phyloP scores from a whole-genome alignment of 768 basidiomycete genomes.

The Kwoniella dendrophila region DNA sequence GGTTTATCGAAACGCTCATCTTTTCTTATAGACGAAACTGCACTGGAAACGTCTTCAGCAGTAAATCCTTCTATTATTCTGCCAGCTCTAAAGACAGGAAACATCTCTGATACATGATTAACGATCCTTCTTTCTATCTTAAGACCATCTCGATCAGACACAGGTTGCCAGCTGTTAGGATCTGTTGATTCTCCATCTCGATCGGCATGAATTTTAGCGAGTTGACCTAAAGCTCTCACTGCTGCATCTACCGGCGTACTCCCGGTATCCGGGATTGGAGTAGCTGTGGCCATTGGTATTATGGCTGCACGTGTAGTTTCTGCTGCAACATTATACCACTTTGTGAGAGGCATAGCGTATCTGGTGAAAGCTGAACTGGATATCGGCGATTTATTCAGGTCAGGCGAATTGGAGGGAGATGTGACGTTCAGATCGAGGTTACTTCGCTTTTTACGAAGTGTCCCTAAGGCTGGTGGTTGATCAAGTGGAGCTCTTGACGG shows the following conservation, averaged over 20 bases:
- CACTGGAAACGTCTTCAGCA: constrained; percentile 81
- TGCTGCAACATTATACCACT: constrained; percentile 46
- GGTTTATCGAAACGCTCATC: constrained; percentile 75
- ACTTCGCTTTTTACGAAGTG: constrained; percentile 46
- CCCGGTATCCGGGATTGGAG: constrained; percentile 23
- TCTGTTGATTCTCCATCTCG: constrained; percentile 59
- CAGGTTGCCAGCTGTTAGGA: constrained; percentile 70
- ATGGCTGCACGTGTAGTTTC: constrained; percentile 49
- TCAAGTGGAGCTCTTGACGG: constrained; percentile 86
- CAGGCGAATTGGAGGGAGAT: background rate
- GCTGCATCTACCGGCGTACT: constrained; percentile 58
- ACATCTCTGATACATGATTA: constrained; percentile 72
- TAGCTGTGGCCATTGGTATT: constrained; percentile 42
- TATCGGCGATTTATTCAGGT: constrained; percentile 57
- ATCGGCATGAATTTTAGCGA: constrained; percentile 69
- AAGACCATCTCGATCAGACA: constrained; percentile 72
- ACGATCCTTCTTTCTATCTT: constrained; percentile 74
- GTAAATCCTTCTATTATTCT: constrained; percentile 92
- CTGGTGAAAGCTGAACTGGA: constrained; percentile 31
- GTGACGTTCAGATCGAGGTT: constrained; percentile 31
- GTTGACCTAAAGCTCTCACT: constrained; percentile 76
- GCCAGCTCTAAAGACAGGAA: constrained; percentile 83
- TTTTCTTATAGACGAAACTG: constrained; percentile 70
- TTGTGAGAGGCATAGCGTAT: constrained; percentile 41
- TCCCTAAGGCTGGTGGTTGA: constrained; percentile 64